Percentiles rank a stretch among this genome's conserved stretches.
These are phyloP conservation scores for Waitea zeae DNA, from an alignment of 1,284 basidiomycete genomes.

Conservation along the genomic window DNA sequence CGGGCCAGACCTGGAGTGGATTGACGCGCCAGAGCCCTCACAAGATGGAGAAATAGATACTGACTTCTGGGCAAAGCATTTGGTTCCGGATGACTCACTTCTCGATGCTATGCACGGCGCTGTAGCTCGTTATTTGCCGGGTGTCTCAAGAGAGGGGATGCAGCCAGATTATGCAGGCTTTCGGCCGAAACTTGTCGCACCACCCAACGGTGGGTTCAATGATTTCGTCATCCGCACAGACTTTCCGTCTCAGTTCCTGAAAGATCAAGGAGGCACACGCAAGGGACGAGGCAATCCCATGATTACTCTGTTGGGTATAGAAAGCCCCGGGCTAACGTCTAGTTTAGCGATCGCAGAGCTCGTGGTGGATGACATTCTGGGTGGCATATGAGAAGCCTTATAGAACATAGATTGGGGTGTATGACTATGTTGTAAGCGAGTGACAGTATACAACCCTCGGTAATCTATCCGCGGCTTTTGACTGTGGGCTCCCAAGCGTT, in stretches of 20 bases:
- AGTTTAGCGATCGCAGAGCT: constrained; percentile 60
- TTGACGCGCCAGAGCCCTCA: constrained; percentile 35
- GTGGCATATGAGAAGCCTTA: too few relatives aligned
- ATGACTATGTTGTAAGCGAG: too few relatives aligned
- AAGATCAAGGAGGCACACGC: too few relatives aligned
- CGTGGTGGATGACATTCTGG: constrained; percentile 43
- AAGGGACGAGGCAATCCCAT: constrained; percentile 22
- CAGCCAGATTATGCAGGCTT: constrained; percentile 86
- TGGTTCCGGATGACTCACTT: constrained; percentile 51
- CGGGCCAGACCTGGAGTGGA: constrained; percentile 88
- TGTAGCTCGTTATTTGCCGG: constrained; percentile 61
- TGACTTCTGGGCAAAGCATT: constrained; percentile 64
- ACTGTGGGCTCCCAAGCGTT: too few relatives aligned
- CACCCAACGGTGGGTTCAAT: constrained; percentile 52
- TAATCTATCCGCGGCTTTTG: too few relatives aligned
- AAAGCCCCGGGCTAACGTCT: constrained; percentile 63
- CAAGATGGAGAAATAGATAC: constrained; percentile 27
- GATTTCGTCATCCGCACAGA: constrained; percentile 67
- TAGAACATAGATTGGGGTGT: too few relatives aligned
- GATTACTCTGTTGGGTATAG: constrained; percentile 65
- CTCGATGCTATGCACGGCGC: constrained; percentile 49
- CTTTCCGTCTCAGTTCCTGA: constrained; percentile 17
- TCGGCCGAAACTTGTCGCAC: constrained; percentile 74
- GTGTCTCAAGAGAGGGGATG: constrained; percentile 44
- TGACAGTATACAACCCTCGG: too few relatives aligned